Evolutionary conservation across 2,329 filamentous ascomycete species (phyloP).

Genomic region (Penicillium olsonii): DNA sequence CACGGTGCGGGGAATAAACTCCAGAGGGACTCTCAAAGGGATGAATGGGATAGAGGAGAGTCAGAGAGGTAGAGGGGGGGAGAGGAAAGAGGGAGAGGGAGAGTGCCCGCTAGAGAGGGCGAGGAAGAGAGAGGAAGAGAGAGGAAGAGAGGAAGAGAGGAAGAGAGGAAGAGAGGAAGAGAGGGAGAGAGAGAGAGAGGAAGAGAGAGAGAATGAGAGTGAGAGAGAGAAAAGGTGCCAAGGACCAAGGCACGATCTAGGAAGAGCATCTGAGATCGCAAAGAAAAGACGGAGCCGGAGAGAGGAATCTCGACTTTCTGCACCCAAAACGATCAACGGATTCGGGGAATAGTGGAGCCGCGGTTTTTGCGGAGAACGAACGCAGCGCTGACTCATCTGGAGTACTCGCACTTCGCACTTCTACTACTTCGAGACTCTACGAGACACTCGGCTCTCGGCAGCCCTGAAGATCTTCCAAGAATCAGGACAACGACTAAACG

Average conservation of each 20-base stretch:
- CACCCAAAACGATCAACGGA: slow-evolving; percentile 22
- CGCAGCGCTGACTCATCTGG: slow-evolving; percentile 14
- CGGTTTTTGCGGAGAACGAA: slow-evolving; percentile 30
- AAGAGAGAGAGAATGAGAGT: slow-evolving; percentile 2
- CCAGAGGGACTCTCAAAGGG: not conserved
- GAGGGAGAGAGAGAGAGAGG: not conserved
- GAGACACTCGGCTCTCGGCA: slow-evolving; percentile 10
- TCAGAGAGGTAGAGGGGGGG: slow-evolving; percentile 3
- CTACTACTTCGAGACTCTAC: too few species aligned
- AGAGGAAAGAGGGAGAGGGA: not conserved
- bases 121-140: not conserved
- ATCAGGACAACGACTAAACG: not conserved
- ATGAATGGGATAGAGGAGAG: not conserved
- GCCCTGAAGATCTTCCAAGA: slow-evolving; percentile 6
- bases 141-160: slow-evolving; percentile 5
- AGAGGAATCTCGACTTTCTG: slow-evolving; percentile 29
- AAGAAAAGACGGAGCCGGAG: slow-evolving; percentile 20
- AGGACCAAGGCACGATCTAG: slow-evolving; percentile 12
- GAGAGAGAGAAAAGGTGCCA: slow-evolving; percentile 1
- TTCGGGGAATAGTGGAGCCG: slow-evolving; percentile 33
- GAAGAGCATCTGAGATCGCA: slow-evolving; percentile 4
- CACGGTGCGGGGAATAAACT: slow-evolving; percentile 9
- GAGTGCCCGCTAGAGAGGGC: slow-evolving; percentile 3
- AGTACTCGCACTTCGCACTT: too few species aligned
- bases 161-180: not conserved